Percentiles rank a stretch among this genome's conserved stretches.
These are phyloP conservation scores for grape (Vitis vinifera) DNA, from an alignment of 164 flowering plant genomes.

Conservation along the genomic window ASM3070453v1 NC_081816.1:16287501-16288000, in stretches of 20 bases:
- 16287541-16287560: background rate
- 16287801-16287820: background rate
- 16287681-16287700: background rate
- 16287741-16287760: slow-evolving; percentile 49
- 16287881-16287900: slow-evolving; percentile 44
- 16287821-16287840: too few species aligned
- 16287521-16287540: slow-evolving; percentile 38
- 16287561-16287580: background rate
- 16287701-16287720: slow-evolving; percentile 58
- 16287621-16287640: background rate
- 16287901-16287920: slow-evolving; percentile 51
- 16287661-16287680: background rate
- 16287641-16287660: background rate
- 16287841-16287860: background rate
- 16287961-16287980: too few species aligned
- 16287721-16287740: slow-evolving; percentile 71
- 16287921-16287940: slow-evolving; percentile 44
- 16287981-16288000: too few species aligned
- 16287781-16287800: slow-evolving; percentile 1
- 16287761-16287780: slow-evolving; percentile 52
- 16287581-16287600: slow-evolving; percentile 1
- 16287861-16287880: slow-evolving; percentile 27
- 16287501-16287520: slow-evolving; percentile 43
- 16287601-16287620: background rate
- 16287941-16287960: slow-evolving; percentile 17